Conservation (phyloP, 768 basidiomycete genomes). For the Dioszegia hungarica region DNA sequence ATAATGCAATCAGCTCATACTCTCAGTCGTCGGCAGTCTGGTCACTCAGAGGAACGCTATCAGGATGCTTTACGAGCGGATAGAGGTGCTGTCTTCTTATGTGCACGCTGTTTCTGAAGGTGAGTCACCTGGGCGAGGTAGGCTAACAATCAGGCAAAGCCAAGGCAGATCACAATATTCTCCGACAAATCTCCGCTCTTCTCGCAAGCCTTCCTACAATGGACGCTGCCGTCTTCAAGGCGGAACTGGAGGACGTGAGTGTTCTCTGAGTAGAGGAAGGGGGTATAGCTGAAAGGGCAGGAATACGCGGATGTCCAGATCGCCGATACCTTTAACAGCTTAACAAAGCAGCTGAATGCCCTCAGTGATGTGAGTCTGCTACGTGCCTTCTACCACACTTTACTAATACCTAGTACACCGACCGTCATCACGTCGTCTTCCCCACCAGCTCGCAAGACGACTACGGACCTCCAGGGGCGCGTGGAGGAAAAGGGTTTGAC, state of each 20-base stretch:
- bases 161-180: constrained; percentile 68
- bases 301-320: constrained; percentile 95
- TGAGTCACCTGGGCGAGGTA: too few species aligned
- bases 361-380: constrained; percentile 71
- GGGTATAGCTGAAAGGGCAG: constrained; percentile 51
- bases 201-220: constrained; percentile 83
- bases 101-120: constrained; percentile 71
- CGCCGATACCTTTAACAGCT: constrained; percentile 75
- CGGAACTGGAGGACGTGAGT: constrained; percentile 81
- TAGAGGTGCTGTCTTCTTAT: constrained; percentile 79
- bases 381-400: neutral
- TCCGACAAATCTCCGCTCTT: constrained; percentile 79
- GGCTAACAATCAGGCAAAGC: constrained; percentile 57
- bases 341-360: constrained; percentile 82
- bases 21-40: constrained; percentile 78
- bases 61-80: constrained; percentile 91
- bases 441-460: constrained; percentile 1
- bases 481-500: neutral
- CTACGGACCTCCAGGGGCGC: neutral
- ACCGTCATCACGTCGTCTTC: constrained; percentile 6
- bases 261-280: neutral
- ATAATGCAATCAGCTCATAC: neutral
- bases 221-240: constrained; percentile 72
- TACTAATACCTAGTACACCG: constrained; percentile 15
- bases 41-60: constrained; percentile 90